Base-by-base conservation (phyloP, 495 filamentous ascomycete genomes). In the Rusavskia elegans region DNA sequence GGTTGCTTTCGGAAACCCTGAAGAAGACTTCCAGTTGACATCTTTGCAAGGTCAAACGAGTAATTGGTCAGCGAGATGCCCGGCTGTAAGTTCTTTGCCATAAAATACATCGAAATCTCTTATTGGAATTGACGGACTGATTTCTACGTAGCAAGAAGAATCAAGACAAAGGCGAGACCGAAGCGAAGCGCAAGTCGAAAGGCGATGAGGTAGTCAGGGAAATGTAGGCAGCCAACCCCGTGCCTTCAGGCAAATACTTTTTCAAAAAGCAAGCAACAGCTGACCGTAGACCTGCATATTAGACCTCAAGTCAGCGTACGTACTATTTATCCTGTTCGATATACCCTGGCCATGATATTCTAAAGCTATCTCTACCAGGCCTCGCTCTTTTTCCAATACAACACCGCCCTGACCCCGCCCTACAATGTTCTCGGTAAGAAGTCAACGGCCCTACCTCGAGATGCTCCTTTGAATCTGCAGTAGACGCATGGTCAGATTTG, bases 381-480 rank as follows among this genome's bases (percentile, higher is more conserved):
- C 8, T 75, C 79, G 45, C 82, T 98, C 67, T 98, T 96, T 80
- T 96, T 95, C 71, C 78, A 87, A 57, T 86, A 89, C 72, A 98
- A 98, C 69, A 84, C 84, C 45, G 84, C 87, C 27, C 79, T 98
- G 49, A 77, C 83, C 20, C 92, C 92, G 1, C 88, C 88, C n/a
- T 95, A 94, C 72, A 77, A 73, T 14, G 77, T 93, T 38, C 80
- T 93, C 42, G 51, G 32, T 35, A 35, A 35, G 32, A 2, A 8
- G 2, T 35, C 32, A 5, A 27, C 32, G 9, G 13, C 32, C 2
- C 6, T 35, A 11, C 10, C 25, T 27, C 4, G 25, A 27, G 7
- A 4, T 5, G 25, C 25, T 6, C 0, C 25, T n/a, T 27, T 27
- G 25, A 27, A 6, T 27, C 25, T 27, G 25, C 7, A 27, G 1